A percentile compares a stretch with the other conserved stretches of the same genome.
Conservation (phyloP, 2,329 filamentous ascomycete genomes). For the Fusarium tjaetaba region DNA sequence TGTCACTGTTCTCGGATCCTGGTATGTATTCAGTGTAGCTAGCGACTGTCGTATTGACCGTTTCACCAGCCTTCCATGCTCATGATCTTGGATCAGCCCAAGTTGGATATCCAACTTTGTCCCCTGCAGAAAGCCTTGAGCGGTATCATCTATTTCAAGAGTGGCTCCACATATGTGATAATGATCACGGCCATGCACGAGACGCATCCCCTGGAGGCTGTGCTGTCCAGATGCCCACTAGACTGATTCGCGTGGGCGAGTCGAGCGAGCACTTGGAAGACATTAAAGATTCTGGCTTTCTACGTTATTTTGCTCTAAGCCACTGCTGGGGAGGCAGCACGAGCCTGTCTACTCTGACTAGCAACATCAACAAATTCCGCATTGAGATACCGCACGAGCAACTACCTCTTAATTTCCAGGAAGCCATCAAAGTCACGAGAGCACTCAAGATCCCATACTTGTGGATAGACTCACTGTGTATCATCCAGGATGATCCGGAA, state of each 20-base stretch:
- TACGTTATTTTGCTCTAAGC: background rate
- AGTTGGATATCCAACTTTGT: background rate
- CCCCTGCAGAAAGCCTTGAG: background rate
- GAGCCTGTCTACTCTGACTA: background rate
- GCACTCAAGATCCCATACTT: background rate
- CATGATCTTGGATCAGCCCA: background rate
- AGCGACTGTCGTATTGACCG: background rate
- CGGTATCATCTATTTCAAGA: background rate
- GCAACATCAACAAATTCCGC: background rate
- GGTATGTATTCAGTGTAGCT: background rate
- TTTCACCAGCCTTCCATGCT: fast-evolving
- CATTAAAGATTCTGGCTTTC: background rate
- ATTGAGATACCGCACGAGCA: background rate
- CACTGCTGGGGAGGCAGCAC: conserved; percentile 13
- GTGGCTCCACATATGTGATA: background rate
- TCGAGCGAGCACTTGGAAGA: background rate
- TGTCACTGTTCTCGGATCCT: background rate
- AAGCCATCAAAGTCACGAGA: conserved; percentile 5
- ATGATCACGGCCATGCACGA: background rate
- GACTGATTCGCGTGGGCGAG: background rate
- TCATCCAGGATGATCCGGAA: background rate
- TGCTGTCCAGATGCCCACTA: background rate
- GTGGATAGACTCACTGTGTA: conserved; percentile 11
- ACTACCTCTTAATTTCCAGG: conserved; percentile 1
- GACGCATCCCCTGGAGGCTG: background rate